These are phyloP conservation scores for Warburgia ugandensis DNA, from an alignment of 164 flowering plant genomes.

Conservation along the genomic window DNA sequence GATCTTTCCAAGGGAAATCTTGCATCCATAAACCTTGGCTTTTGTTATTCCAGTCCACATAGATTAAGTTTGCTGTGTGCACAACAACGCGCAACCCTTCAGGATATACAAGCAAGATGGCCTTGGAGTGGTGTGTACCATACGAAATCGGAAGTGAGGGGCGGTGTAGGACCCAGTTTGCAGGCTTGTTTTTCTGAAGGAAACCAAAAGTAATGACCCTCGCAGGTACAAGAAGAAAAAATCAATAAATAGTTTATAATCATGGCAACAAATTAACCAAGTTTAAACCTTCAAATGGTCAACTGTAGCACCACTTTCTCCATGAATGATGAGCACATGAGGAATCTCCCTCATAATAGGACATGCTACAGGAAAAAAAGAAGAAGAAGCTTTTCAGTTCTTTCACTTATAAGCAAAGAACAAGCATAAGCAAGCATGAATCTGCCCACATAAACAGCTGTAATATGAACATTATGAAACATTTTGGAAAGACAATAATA, in stretches of 20 bases:
- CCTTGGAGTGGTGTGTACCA: slow-evolving; percentile 99
- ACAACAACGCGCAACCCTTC: slow-evolving; percentile 79
- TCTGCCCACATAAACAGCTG: too few species aligned
- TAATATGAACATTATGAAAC: too few species aligned
- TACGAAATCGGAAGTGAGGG: slow-evolving; percentile 92
- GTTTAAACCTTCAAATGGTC: slow-evolving; percentile 63
- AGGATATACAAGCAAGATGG: slow-evolving; percentile 92
- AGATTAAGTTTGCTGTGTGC: slow-evolving; percentile 89
- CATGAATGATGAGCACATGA: slow-evolving; percentile 81
- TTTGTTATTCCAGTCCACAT: slow-evolving; percentile 99
- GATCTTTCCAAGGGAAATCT: slow-evolving; percentile 97
- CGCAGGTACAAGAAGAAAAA: slow-evolving; percentile 1
- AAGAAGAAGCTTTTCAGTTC: too few species aligned
- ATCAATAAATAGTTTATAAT: slow-evolving; percentile 2
- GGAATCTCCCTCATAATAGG: slow-evolving; percentile 60
- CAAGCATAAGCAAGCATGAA: too few species aligned
- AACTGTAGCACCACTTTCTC: slow-evolving; percentile 72
- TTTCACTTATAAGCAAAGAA: too few species aligned
- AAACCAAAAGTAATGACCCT: slow-evolving; percentile 6
- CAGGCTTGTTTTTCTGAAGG: slow-evolving; percentile 66
- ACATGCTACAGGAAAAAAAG: slow-evolving; percentile 61
- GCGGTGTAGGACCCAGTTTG: slow-evolving; percentile 84
- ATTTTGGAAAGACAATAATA: too few species aligned
- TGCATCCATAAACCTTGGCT: slow-evolving; percentile 99
- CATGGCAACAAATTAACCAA: not conserved